Evolutionary conservation across 208 protist species (phyloP), one percentile per base, ranked within the genome.

Genomic region (Wallacemonas rigidus): DNA sequence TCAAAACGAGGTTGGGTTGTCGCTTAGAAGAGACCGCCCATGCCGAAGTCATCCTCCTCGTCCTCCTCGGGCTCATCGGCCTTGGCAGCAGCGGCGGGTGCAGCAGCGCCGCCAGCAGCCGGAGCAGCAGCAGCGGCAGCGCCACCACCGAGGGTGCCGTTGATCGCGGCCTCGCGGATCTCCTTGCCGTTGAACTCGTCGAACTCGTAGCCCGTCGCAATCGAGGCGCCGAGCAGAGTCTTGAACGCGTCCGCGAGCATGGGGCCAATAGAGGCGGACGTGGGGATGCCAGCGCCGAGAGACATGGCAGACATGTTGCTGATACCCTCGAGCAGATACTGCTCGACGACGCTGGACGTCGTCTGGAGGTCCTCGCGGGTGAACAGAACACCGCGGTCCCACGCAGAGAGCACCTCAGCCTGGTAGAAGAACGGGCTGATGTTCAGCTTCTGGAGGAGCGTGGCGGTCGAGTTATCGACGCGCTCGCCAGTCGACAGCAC

Each of bases 371-470:
- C 91, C 38, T 86, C 83, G 72, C 93, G 81, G 48, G 85, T 79
- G 90, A 98, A 99, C 61, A 99, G 75, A 15, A 91, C 75, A 64
- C 98, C 99, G 75, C 90, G 80, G 76, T 99, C 98, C 91, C 98
- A 99, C 69, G 99, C 86, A 17, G 86, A 82, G 40, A 80, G 69
- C 50, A 99, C 78, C 54, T 95, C 83, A 0, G 99, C 83, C 81
- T 98, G 97, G 87, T 99, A 99, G 76, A 82, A 95, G 97, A 99
- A 99, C 61, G 99, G 99, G 75, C 95, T 98, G 75, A 99, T 99
- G 90, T 98, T 95, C 8, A 99, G 86, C 94, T 98, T 99, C 77
- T 97, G 85, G 43, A 99, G 89, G 9, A 99, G 93, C 51, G 93
- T 87, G 11, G 98, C 98, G 75, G 99, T 97, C 43, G 98, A 99